phyloP scores from a whole-genome alignment of 352 stramenopile genomes.

The Pythium plurisporium region DNA sequence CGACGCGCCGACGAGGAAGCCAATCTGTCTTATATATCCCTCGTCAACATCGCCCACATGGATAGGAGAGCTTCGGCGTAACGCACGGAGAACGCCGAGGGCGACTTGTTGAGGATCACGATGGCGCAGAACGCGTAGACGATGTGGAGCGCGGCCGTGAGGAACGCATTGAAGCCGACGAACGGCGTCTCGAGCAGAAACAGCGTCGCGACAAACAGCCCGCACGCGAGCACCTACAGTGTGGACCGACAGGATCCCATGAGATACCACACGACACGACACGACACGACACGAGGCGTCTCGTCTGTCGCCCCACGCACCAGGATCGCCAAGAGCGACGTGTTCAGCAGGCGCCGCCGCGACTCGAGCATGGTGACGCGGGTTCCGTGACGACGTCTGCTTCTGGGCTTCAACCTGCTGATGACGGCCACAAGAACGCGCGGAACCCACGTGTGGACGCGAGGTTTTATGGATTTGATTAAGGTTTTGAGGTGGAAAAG shows the following conservation, averaged over 20 bases:
- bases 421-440: slow-evolving; percentile 16
- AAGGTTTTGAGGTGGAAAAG: slow-evolving; percentile 4
- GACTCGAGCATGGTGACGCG: slow-evolving; percentile 45
- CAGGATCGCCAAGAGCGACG: slow-evolving; percentile 56
- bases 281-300: too few species aligned
- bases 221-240: slow-evolving; percentile 52
- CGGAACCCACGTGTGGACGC: background rate
- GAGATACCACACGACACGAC: background rate
- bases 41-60: background rate
- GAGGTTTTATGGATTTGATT: slow-evolving; percentile 10
- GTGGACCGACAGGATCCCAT: background rate
- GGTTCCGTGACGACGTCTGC: background rate
- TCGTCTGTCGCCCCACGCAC: too few species aligned
- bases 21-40: slow-evolving; percentile 48
- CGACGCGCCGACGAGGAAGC: slow-evolving; percentile 65
- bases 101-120: slow-evolving; percentile 76
- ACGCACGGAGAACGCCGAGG: slow-evolving; percentile 71
- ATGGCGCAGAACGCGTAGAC: slow-evolving; percentile 74
- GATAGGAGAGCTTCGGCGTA: background rate
- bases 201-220: slow-evolving; percentile 60
- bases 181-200: slow-evolving; percentile 69
- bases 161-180: slow-evolving; percentile 60
- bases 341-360: slow-evolving; percentile 68
- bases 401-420: slow-evolving; percentile 22
- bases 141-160: slow-evolving; percentile 53